These are phyloP conservation scores for Polychaeton citri DNA, from an alignment of 2,329 filamentous ascomycete species.

Conservation along the genomic window DNA sequence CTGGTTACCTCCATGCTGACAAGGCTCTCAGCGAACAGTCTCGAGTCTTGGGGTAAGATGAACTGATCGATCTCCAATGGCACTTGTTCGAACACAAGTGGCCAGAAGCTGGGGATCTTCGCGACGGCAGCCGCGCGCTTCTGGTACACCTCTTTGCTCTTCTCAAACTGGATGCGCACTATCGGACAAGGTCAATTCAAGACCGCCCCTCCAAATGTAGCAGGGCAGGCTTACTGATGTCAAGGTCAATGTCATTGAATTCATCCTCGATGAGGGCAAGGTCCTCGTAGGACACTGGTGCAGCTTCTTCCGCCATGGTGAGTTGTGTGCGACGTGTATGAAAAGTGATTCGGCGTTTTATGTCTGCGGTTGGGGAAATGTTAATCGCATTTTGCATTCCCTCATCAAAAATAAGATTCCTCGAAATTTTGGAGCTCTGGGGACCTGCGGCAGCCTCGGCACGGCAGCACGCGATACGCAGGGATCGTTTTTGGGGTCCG, in stretches of 20 bases:
- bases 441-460: no score
- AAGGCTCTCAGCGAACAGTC: slow-evolving; percentile 56
- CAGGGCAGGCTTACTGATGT: slow-evolving; percentile 53
- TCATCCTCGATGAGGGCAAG: slow-evolving; percentile 69
- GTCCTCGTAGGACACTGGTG: slow-evolving; percentile 54
- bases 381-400: no score
- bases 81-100: slow-evolving; percentile 79
- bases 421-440: no score
- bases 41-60: slow-evolving; percentile 69
- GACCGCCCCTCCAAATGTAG: not conserved
- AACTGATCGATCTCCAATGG: slow-evolving; percentile 78
- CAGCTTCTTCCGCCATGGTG: slow-evolving; percentile 8
- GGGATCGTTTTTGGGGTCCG: no score
- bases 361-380: no score
- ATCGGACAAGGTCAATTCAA: slow-evolving; percentile 2
- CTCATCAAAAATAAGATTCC: no score
- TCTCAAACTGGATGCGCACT: slow-evolving; percentile 62
- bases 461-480: no score
- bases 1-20: slow-evolving; percentile 58
- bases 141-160: slow-evolving; percentile 58
- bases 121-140: slow-evolving; percentile 59
- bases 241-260: slow-evolving; percentile 69
- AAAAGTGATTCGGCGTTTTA: no score
- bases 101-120: slow-evolving; percentile 81
- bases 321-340: no score